Conservation (phyloP, 306 rosid genomes). For the Cotoneaster glaucophyllus region DNA sequence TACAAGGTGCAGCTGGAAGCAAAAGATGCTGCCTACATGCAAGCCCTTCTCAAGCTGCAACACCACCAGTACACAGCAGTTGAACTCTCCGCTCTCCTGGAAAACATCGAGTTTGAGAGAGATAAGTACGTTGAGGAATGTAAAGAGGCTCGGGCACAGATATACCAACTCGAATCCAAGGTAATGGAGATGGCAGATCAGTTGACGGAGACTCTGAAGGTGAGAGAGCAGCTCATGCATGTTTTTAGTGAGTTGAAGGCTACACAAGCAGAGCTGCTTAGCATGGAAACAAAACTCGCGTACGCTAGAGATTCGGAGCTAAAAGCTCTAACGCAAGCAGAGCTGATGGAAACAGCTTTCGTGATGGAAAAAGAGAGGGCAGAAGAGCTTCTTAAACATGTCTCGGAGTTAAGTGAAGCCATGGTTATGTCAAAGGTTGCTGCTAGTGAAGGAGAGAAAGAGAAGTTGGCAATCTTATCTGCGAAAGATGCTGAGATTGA, state of each 20-base stretch:
- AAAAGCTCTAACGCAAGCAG: constrained; percentile 24
- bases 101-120: constrained; percentile 48
- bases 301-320: constrained; percentile 44
- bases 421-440: constrained; percentile 28
- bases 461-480: constrained; percentile 28
- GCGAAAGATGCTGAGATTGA: constrained; percentile 45
- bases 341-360: constrained; percentile 31
- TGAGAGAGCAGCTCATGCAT: constrained; percentile 36
- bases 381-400: constrained; percentile 34
- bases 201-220: constrained; percentile 21
- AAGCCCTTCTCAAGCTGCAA: constrained; percentile 57
- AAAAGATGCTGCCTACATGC: constrained; percentile 55
- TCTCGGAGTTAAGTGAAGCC: constrained; percentile 44
- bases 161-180: constrained; percentile 38
- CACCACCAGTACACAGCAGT: constrained; percentile 40
- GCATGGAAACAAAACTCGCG: constrained; percentile 47
- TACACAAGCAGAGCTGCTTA: constrained; percentile 42
- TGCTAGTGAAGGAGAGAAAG: constrained; percentile 37
- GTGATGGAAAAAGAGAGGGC: constrained; percentile 36
- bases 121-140: constrained; percentile 32
- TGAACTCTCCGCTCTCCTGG: constrained; percentile 48
- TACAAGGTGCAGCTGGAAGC: constrained; percentile 74
- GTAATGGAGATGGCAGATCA: constrained; percentile 40
- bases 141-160: constrained; percentile 21
- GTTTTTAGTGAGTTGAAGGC: constrained; percentile 42